These are phyloP conservation scores for Amanita pallidorosea DNA, from an alignment of 768 basidiomycete genomes.

Conservation along the genomic window DNA sequence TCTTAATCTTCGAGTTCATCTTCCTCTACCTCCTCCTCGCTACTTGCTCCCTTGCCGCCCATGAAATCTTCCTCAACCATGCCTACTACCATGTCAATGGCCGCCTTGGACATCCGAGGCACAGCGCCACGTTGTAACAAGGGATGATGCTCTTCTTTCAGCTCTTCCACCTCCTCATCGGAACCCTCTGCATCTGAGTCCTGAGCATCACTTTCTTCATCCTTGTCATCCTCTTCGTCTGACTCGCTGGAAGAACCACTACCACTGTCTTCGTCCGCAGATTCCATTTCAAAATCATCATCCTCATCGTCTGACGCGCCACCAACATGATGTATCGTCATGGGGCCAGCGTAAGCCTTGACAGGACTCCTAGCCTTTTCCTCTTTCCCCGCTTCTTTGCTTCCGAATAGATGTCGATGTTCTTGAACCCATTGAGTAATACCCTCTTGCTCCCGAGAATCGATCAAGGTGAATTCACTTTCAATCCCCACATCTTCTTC, in stretches of 20 bases:
- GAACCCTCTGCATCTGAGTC: constrained; percentile 17
- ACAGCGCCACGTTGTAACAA: constrained; percentile 56
- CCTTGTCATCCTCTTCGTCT: constrained; percentile 16
- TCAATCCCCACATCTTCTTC: constrained; percentile 38
- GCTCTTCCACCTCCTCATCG: constrained; percentile 31
- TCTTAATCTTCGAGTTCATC: constrained; percentile 5
- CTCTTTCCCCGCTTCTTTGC: constrained; percentile 11
- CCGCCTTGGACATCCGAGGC: constrained; percentile 57
- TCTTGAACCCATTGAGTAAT: constrained; percentile 57
- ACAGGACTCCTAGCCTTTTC: constrained; percentile 10
- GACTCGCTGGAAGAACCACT: constrained; percentile 13
- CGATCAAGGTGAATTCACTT: constrained; percentile 63
- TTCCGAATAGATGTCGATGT: constrained; percentile 48
- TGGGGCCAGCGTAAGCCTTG: constrained; percentile 12
- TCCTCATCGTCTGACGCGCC: constrained; percentile 40
- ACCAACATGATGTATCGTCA: constrained; percentile 21
- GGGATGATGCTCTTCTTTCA: constrained; percentile 50
- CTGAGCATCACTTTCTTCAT: constrained; percentile 18
- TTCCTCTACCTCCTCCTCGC: constrained; percentile 26
- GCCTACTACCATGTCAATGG: constrained; percentile 53
- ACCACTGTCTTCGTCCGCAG: constrained; percentile 17
- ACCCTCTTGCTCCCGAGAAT: constrained; percentile 55
- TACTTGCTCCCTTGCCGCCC: constrained; percentile 28
- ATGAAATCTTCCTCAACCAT: constrained; percentile 47
- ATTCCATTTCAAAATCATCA: constrained; percentile 22